These are phyloP conservation scores for Suillus hirtellus DNA, from an alignment of 768 basidiomycete genomes.

Conservation along the genomic window DNA sequence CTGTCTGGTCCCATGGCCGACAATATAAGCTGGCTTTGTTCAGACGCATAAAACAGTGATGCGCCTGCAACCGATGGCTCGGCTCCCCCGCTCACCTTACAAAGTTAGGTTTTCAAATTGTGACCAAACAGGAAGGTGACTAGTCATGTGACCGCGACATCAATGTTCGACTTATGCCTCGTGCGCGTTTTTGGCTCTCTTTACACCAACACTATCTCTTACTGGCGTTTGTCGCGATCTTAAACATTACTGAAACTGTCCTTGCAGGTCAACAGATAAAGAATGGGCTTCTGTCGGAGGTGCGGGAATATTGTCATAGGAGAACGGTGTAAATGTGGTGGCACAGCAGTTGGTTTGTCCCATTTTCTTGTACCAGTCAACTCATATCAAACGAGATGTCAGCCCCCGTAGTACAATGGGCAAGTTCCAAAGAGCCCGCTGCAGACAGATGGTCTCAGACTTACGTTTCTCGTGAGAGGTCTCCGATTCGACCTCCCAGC, in stretches of 20 bases:
- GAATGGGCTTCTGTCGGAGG: conserved; percentile 83
- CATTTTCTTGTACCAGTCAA: conserved; percentile 4
- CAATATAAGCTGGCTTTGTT: background rate
- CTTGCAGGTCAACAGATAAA: background rate
- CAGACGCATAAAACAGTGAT: background rate
- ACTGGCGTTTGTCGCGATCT: conserved; percentile 6
- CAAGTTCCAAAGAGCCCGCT: conserved; percentile 39
- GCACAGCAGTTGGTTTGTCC: conserved; percentile 71
- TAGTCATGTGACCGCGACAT: conserved; percentile 16
- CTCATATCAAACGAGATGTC: conserved; percentile 19
- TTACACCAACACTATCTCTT: conserved; percentile 2
- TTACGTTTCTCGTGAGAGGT: conserved; percentile 59
- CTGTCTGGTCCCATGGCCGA: background rate
- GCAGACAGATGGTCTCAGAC: conserved; percentile 82
- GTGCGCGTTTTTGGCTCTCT: conserved; percentile 7
- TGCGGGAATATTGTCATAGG: conserved; percentile 82
- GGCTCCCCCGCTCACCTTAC: background rate
- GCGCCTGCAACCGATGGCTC: background rate
- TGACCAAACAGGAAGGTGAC: background rate
- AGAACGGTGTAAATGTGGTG: conserved; percentile 78
- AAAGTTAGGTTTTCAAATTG: background rate
- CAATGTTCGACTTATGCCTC: conserved; percentile 6
- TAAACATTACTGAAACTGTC: background rate
- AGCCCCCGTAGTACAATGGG: conserved; percentile 75
- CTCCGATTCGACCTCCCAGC: conserved; percentile 41